phyloP scores from a whole-genome alignment of 1,139 yeast species.

The Candida freyschussii region DNA sequence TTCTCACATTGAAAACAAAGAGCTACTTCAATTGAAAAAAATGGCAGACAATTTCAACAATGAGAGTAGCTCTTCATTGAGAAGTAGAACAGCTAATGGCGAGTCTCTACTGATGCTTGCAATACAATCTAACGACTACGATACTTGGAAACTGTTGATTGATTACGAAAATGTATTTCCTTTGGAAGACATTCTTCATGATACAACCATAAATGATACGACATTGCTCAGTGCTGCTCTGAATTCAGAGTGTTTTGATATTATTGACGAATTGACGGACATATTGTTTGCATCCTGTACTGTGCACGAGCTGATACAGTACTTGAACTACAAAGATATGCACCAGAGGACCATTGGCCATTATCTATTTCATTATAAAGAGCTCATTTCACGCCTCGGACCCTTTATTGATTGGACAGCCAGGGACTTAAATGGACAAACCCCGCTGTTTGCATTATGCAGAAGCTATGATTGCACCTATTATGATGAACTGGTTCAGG shows the following conservation, averaged over 20 bases:
- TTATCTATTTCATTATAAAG: conserved; percentile 57
- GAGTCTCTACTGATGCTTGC: conserved; percentile 63
- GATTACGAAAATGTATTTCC: conserved; percentile 48
- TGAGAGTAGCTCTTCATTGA: conserved; percentile 39
- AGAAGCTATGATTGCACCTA: conserved; percentile 77
- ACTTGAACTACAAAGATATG: conserved; percentile 49
- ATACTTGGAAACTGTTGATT: conserved; percentile 44
- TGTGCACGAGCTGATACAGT: conserved; percentile 40
- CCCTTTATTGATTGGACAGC: conserved; percentile 60
- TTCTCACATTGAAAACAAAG: conserved; percentile 42
- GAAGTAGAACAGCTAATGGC: conserved; percentile 55
- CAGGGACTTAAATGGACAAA: conserved; percentile 65
- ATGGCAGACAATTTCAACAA: conserved; percentile 26
- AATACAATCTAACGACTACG: conserved; percentile 36
- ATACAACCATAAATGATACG: conserved; percentile 48
- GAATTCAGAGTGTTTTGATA: conserved; percentile 45
- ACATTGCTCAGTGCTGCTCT: conserved; percentile 61
- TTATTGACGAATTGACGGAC: conserved; percentile 45
- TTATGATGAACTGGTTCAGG: conserved; percentile 47
- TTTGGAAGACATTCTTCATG: conserved; percentile 63
- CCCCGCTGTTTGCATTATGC: conserved; percentile 74
- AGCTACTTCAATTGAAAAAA: conserved; percentile 28
- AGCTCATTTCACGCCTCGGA: conserved; percentile 53
- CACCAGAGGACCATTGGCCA: conserved; percentile 65
- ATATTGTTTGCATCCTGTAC: conserved; percentile 42